A percentile compares a stretch with the other conserved stretches of the same genome.
Evolutionary conservation across 73 alveolate species (phyloP).

Genomic region (Effrenium voratum): DNA sequence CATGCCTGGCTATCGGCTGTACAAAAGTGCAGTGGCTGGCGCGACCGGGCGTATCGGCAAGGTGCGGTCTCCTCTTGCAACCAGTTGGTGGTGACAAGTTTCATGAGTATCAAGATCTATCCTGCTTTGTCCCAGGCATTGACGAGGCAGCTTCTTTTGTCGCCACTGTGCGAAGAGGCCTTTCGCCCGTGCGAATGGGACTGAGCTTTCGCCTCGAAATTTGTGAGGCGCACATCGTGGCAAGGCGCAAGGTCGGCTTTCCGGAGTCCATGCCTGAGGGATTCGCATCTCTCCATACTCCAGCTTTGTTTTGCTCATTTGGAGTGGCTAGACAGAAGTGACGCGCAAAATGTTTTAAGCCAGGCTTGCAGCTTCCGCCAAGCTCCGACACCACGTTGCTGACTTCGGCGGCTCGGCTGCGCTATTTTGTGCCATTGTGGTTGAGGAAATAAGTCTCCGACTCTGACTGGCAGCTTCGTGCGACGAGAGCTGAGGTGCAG

Average conservation of each 20-base stretch:
- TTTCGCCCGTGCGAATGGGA: neutral
- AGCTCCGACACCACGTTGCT: slow-evolving; percentile 50
- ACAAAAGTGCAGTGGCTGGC: slow-evolving; percentile 40
- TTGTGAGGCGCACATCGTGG: too few species aligned
- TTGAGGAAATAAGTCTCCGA: too few species aligned
- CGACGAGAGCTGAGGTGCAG: too few species aligned
- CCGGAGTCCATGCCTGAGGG: too few species aligned
- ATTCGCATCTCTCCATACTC: too few species aligned
- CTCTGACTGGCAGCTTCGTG: too few species aligned
- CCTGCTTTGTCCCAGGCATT: neutral
- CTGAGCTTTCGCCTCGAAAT: too few species aligned
- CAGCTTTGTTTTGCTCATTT: neutral
- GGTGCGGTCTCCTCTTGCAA: neutral
- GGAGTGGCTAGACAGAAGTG: neutral
- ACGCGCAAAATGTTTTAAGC: neutral
- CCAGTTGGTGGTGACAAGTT: neutral
- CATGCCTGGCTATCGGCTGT: slow-evolving; percentile 72
- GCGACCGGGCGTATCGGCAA: slow-evolving; percentile 66
- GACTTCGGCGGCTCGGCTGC: too few species aligned
- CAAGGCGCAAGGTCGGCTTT: too few species aligned
- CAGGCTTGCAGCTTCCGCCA: slow-evolving; percentile 73
- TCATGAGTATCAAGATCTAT: neutral
- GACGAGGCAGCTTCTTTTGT: slow-evolving; percentile 37
- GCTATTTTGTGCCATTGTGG: too few species aligned
- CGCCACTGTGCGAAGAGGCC: slow-evolving; percentile 71